Percentiles rank a stretch among this genome's conserved stretches.
These are phyloP conservation scores for Tetrastigma voinierianum DNA, from an alignment of 164 flowering plant species.

Conservation along the genomic window DNA sequence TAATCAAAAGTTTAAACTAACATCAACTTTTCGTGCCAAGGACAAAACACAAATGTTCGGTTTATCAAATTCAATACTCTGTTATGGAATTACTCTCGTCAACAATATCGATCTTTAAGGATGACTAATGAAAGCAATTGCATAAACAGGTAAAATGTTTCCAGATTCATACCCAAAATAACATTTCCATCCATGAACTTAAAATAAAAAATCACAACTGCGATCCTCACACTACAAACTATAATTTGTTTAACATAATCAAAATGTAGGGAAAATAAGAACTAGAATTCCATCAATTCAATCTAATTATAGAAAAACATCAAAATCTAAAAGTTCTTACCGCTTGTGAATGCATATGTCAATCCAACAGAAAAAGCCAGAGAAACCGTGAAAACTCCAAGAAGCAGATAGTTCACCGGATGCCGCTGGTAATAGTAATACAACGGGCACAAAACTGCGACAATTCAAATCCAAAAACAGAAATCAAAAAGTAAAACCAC, in stretches of 20 bases:
- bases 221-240: too few relatives aligned
- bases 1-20: too few relatives aligned
- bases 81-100: too few relatives aligned
- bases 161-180: too few relatives aligned
- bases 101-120: too few relatives aligned
- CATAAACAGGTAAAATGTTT: too few relatives aligned
- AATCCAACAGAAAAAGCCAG: conserved; percentile 53
- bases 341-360: conserved; percentile 57
- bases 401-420: conserved; percentile 60
- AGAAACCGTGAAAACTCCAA: conserved; percentile 52
- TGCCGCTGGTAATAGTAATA: conserved; percentile 54
- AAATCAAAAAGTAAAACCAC: not conserved
- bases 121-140: too few relatives aligned
- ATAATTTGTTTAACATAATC: not conserved
- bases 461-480: not conserved
- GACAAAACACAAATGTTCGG: too few relatives aligned
- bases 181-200: too few relatives aligned
- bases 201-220: too few relatives aligned
- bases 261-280: not conserved
- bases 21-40: too few relatives aligned
- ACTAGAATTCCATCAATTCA: not conserved
- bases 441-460: conserved; percentile 59
- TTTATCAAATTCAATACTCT: too few relatives aligned
- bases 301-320: not conserved
- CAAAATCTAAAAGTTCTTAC: conserved; percentile 24